Evolutionary conservation across 192 early-diverging fungal genomes (phyloP).

Genomic region (Coemansia sp.): DNA sequence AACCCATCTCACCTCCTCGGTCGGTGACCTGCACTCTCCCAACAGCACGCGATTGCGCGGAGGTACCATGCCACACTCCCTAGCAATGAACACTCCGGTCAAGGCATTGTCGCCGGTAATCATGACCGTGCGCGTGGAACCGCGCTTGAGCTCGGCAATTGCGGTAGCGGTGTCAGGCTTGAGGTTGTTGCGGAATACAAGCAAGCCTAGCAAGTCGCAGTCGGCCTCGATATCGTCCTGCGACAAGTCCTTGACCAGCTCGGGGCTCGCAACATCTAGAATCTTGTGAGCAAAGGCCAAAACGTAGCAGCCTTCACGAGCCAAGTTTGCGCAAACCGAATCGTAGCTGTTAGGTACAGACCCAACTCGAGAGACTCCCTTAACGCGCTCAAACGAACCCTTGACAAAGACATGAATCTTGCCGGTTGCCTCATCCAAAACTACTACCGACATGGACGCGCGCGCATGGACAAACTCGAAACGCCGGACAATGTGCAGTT

Average conservation of each 20-base stretch:
- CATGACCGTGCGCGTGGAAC: slow-evolving; percentile 75
- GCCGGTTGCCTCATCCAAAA: slow-evolving; percentile 53
- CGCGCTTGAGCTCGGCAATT: slow-evolving; percentile 65
- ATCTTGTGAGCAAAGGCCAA: slow-evolving; percentile 62
- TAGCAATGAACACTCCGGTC: slow-evolving; percentile 73
- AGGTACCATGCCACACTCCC: slow-evolving; percentile 56
- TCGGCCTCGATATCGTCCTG: slow-evolving; percentile 64
- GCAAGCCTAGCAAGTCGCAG: slow-evolving; percentile 59
- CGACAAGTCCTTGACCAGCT: slow-evolving; percentile 34
- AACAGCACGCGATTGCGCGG: slow-evolving; percentile 37
- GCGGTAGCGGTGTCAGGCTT: slow-evolving; percentile 70
- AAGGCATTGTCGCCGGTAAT: slow-evolving; percentile 78
- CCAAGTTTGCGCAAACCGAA: slow-evolving; percentile 50
- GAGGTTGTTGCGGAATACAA: slow-evolving; percentile 77
- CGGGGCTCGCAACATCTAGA: slow-evolving; percentile 48
- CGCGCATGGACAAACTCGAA: slow-evolving; percentile 72
- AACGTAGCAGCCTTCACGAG: slow-evolving; percentile 73
- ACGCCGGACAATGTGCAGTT: slow-evolving; percentile 55
- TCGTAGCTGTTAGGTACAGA: slow-evolving; percentile 62
- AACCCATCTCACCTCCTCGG: slow-evolving; percentile 53
- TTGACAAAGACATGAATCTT: slow-evolving; percentile 66
- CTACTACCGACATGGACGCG: slow-evolving; percentile 69
- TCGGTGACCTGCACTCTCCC: slow-evolving; percentile 49
- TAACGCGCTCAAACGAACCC: slow-evolving; percentile 53
- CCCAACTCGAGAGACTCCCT: slow-evolving; percentile 51